phyloP scores from a whole-genome alignment of 257 asterid genomes.

The Solanum medicagineum region DNA sequence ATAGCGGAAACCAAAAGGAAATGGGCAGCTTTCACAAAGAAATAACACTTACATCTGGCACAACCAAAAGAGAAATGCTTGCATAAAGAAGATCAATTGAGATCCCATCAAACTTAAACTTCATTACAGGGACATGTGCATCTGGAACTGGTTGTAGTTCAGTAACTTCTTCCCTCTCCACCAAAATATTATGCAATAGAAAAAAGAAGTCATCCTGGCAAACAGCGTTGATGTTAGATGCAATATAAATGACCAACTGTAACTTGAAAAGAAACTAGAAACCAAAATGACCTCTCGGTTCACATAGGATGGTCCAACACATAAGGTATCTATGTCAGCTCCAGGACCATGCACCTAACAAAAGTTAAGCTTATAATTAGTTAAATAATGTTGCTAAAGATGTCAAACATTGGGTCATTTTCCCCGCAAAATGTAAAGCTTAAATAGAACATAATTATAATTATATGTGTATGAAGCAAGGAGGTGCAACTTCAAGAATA shows the following conservation, averaged over 20 bases:
- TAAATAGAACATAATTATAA: not conserved
- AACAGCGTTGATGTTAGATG: constrained; percentile 1
- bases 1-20: not conserved
- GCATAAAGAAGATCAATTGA: constrained; percentile 94
- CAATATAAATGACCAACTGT: not conserved
- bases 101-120: constrained; percentile 90
- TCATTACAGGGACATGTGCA: constrained; percentile 97
- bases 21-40: not conserved
- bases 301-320: constrained; percentile 34
- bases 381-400: not conserved
- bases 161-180: constrained; percentile 64
- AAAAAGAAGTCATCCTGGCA: constrained; percentile 78
- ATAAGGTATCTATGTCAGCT: constrained; percentile 27
- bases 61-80: constrained; percentile 72
- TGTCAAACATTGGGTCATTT: not conserved
- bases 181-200: constrained; percentile 59
- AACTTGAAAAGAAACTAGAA: not conserved
- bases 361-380: not conserved
- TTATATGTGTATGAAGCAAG: not conserved
- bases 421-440: not conserved
- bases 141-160: constrained; percentile 98
- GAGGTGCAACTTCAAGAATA: not conserved
- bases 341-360: constrained; percentile 33
- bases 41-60: constrained; percentile 67
- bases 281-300: constrained; percentile 18